phyloP scores from a whole-genome alignment of 1,139 yeast genomes.

The Suhomyces maxii region DNA sequence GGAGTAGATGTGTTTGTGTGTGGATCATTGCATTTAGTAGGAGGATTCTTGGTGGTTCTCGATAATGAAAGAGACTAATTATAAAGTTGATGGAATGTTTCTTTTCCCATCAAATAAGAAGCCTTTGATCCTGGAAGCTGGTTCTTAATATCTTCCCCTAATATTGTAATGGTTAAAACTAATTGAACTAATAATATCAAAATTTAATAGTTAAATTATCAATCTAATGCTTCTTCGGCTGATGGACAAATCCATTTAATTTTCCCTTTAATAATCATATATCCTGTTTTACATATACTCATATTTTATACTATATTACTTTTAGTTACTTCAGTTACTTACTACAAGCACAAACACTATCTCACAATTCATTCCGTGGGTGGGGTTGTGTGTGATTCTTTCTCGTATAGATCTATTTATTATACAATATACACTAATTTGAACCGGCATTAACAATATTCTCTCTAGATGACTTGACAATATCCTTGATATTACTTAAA shows the following conservation, averaged over 20 bases:
- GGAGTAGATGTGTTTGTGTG: conserved; percentile 79
- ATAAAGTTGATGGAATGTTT: neutral
- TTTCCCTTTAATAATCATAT: too few species aligned
- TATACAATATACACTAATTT: conserved; percentile 11
- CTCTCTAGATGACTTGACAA: conserved; percentile 47
- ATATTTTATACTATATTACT: too few species aligned
- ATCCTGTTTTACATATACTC: too few species aligned
- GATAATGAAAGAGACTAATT: conserved; percentile 47
- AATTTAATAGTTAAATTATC: too few species aligned
- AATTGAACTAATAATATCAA: too few species aligned
- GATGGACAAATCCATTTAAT: too few species aligned
- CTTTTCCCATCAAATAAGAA: too few species aligned
- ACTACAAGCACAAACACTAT: too few species aligned
- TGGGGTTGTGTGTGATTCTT: conserved; percentile 1
- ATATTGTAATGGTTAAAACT: too few species aligned
- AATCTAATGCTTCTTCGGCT: too few species aligned
- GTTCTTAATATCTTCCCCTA: neutral
- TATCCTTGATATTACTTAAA: conserved; percentile 43
- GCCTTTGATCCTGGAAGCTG: neutral
- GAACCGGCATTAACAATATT: conserved; percentile 36
- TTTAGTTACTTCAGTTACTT: too few species aligned
- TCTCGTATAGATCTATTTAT: conserved; percentile 10
- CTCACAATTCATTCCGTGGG: too few species aligned
- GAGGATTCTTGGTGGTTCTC: conserved; percentile 86
- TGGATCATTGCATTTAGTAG: conserved; percentile 92